Base-by-base conservation (phyloP, 805 yeast species). In the Maudiozyma serrabonitensis region DNA sequence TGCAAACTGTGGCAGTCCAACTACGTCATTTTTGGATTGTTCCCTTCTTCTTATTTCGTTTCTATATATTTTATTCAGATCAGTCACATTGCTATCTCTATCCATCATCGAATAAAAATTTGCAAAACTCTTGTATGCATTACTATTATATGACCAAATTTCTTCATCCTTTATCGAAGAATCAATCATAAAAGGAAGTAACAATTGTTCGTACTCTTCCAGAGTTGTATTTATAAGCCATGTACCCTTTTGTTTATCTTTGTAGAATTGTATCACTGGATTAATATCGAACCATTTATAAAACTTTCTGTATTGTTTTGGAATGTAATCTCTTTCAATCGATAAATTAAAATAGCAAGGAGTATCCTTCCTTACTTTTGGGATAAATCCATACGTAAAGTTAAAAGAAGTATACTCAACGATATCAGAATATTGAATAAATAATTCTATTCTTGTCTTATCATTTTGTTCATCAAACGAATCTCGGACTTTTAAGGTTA, bases 371-470 rank as follows among this genome's bases (percentile, higher is more conserved):
- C 19, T 35, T 6, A 52, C 38, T 9, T 46, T 53, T 6, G 81
- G 81, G 4, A 73, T 56, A 53, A 77, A 77, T 0, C 81, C 80
- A 56, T 77, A 76, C 4, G 68, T 67, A 41, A 65, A 59, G 25
- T 67, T 64, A 52, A 75, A 72, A 34, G 61, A 60, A 34, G 65
- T 60, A 21, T 73, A 48, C 49, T 76, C 79, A 50, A 74, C 78
- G 4, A 57, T 50, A n/a, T 69, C 69, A 3, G 73, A 61, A 52
- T 77, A 77, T 46, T 72, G 64, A 31, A 77, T 76, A 43, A 69
- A 72, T 0, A 76, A 54, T 52, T 77, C 79, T 6, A n/a, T 16
- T 35, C 18, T 35, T 28, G 48, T 50, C n/a, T 41, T 42, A 15
- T 53, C 54, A 3, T 41, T 49, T 13, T 31, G n/a, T 2, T 12